Base-by-base conservation (phyloP, 208 protist species). In the Leishmania guyanensis region DNA sequence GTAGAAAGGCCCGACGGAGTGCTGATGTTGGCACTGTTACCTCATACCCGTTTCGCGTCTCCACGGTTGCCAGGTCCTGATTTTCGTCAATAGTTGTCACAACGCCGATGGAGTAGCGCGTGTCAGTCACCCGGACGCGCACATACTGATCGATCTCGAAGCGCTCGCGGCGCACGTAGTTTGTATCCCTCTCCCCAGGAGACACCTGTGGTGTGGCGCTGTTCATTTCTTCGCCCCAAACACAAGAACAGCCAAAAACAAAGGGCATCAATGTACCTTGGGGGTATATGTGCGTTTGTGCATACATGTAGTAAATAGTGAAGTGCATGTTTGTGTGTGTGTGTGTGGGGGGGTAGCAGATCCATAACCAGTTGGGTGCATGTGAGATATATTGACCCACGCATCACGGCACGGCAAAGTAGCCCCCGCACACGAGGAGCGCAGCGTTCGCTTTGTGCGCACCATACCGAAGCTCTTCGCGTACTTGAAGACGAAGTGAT, bases 121-220 rank as follows among this genome's bases (percentile, higher is more conserved):
- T 86, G 51, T 89, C 86, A 14, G 86, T 86, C 3, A 96, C 81
- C 9, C 89, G 79, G n/a, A 96, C 93, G n/a, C 93, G 88, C 8
- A 98, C 95, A 75, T 95, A 98, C 88, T 97, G 94, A 64, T 96
- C 88, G 5, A 91, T 80, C 62, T 95, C 92, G 51, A 97, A 96
- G 60, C 79, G 91, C 43, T 97, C 86, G n/a, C 81, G 81, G 12
- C 53, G 82, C 58, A 90, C 75, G 79, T 75, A 86, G 29, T 50
- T n/a, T 17, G 62, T 58, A 3, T 51, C 56, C 5, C 60, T 56
- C 22, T 75, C 70, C 2, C 71, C 78, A 5, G 68, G 29, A 26
- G 80, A 48, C 36, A 62, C 56, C 5, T 43, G 64, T 26, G 79
- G 62, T 43, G 66, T 43, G 36, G 75, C 48, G 6, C 68, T 60